Evolutionary conservation across 129 eudicot genomes (phyloP).

Genomic region (Glebionis coronaria): DNA sequence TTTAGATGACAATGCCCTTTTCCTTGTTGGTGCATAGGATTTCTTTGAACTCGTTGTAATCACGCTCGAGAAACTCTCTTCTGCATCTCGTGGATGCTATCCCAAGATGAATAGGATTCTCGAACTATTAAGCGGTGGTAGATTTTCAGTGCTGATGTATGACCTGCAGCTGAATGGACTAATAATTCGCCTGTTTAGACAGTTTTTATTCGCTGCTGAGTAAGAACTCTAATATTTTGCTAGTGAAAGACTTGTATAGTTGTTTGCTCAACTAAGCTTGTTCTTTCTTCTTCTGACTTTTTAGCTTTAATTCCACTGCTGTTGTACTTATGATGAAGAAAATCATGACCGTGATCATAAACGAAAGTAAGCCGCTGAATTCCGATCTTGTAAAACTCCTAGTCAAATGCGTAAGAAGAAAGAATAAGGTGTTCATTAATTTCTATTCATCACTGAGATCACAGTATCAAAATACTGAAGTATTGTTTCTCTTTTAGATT

Average conservation of each 20-base stretch:
- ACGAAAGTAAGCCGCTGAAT: conserved; percentile 29
- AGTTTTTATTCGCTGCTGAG: conserved; percentile 32
- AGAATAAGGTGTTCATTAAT: conserved; percentile 28
- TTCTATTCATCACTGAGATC: background rate
- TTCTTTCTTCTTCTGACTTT: background rate
- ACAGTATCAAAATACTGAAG: background rate
- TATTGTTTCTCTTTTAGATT: conserved; percentile 25
- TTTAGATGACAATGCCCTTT: background rate
- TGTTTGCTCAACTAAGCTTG: too few species aligned
- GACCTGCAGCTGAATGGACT: conserved; percentile 34
- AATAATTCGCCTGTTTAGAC: conserved; percentile 33
- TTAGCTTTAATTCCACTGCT: conserved; percentile 28
- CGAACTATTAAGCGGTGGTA: conserved; percentile 23
- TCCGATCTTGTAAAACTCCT: conserved; percentile 37
- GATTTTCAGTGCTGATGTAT: conserved; percentile 35
- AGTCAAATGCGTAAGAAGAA: conserved; percentile 27
- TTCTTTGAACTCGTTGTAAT: conserved; percentile 35
- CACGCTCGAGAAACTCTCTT: too few species aligned
- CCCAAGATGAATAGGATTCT: too few species aligned
- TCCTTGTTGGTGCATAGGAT: conserved; percentile 25
- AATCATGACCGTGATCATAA: conserved; percentile 41
- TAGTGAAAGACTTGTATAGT: too few species aligned
- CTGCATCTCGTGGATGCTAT: too few species aligned
- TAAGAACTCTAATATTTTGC: conserved; percentile 11
- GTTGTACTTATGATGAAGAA: conserved; percentile 33